A percentile compares a stretch with the other conserved stretches of the same genome.
These are phyloP conservation scores for Pseudisothecium myosuroides DNA, from an alignment of 225 moss, liverwort and hornwort species.

Conservation along the genomic window DNA sequence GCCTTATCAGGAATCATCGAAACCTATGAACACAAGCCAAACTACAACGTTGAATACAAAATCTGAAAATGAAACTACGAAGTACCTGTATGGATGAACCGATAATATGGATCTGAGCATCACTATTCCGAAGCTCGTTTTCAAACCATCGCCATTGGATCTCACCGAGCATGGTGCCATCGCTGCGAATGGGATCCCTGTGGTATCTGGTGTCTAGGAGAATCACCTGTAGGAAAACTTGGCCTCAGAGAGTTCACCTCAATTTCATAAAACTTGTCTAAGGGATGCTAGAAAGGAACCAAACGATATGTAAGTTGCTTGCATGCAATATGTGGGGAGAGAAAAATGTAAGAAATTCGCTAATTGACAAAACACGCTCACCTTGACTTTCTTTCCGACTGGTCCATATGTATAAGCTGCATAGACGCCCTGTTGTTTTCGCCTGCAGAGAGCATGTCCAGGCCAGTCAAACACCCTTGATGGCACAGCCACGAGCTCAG, in stretches of 20 bases:
- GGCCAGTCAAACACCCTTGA: background rate
- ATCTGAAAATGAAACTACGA: background rate
- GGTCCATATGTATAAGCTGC: constrained; percentile 80
- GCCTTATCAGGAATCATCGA: background rate
- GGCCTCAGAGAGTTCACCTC: constrained; percentile 34
- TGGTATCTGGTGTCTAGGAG: constrained; percentile 96
- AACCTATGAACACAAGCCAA: background rate
- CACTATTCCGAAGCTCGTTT: constrained; percentile 49
- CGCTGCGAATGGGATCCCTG: constrained; percentile 68
- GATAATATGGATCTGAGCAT: constrained; percentile 81
- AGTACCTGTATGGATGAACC: constrained; percentile 91
- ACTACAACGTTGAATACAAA: background rate
- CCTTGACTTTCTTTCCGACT: constrained; percentile 78
- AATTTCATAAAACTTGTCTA: background rate
- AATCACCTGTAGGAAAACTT: constrained; percentile 65
- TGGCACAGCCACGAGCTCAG: background rate
- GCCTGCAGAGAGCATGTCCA: constrained; percentile 35
- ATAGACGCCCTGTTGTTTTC: constrained; percentile 85
- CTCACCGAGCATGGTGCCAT: constrained; percentile 80
- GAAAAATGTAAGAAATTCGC: background rate
- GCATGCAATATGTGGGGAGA: background rate
- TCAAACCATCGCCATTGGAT: constrained; percentile 89
- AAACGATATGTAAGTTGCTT: background rate
- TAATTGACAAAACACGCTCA: background rate
- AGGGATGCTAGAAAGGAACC: background rate